phyloP scores from a whole-genome alignment of 2,329 filamentous ascomycete genomes.

The Drechslerella stenobrocha region DNA sequence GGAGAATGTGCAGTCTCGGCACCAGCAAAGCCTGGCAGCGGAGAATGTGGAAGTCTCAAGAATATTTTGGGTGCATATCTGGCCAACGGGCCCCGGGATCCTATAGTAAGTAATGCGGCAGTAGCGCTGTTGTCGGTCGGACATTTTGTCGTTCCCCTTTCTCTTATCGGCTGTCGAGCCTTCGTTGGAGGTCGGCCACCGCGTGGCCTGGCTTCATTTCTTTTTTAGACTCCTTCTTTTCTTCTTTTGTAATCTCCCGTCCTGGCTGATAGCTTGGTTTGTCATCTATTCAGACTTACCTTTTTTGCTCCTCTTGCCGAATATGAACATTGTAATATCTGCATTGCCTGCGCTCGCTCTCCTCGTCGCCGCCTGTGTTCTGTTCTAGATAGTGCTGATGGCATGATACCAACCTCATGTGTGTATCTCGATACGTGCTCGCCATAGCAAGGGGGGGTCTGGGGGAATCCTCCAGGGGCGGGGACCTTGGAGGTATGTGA shows the following conservation, averaged over 20 bases:
- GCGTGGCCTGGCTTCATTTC: constrained; percentile 6
- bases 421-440: no score
- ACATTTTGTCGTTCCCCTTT: constrained; percentile 10
- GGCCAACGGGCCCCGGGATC: constrained; percentile 13
- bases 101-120: constrained; percentile 27
- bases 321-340: constrained; percentile 38
- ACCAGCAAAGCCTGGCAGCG: constrained; percentile 9
- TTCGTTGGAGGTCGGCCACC: constrained; percentile 23
- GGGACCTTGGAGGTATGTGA: no score
- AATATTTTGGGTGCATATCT: constrained; percentile 37
- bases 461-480: no score
- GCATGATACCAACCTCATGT: constrained; percentile 38
- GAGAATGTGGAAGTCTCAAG: constrained; percentile 12
- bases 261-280: no score
- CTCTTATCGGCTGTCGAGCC: constrained; percentile 10
- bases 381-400: constrained; percentile 24
- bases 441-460: constrained; percentile 4
- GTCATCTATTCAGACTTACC: neutral
- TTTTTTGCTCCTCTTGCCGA: constrained; percentile 6
- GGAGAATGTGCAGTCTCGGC: constrained; percentile 37
- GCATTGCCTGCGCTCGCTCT: constrained; percentile 1
- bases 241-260: constrained; percentile 2
- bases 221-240: constrained; percentile 8
- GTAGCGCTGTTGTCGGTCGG: constrained; percentile 13
- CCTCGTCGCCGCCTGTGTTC: constrained; percentile 1